These are phyloP conservation scores for Aschersonia sp. DNA, from an alignment of 2,329 filamentous ascomycete genomes.

Conservation along the genomic window DNA sequence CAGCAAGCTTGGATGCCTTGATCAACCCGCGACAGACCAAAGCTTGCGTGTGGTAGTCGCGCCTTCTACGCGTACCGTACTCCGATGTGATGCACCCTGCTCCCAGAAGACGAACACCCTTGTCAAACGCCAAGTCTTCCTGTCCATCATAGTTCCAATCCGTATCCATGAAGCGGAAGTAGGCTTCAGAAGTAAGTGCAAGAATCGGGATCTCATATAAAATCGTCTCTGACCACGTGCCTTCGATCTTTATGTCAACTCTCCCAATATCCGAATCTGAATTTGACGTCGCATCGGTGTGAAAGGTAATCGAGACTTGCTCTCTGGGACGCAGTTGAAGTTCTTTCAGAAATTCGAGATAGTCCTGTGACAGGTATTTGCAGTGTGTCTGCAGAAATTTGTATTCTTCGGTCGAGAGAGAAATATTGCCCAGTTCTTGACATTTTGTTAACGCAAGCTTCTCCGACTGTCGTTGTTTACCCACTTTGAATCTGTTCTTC, in stretches of 20 bases:
- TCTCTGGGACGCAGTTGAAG: slow-evolving; percentile 72
- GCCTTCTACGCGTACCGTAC: slow-evolving; percentile 77
- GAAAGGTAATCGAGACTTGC: slow-evolving; percentile 62
- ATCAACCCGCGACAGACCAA: slow-evolving; percentile 80
- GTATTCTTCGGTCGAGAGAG: slow-evolving; percentile 65
- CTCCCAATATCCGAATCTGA: slow-evolving; percentile 57
- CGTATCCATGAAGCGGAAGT: slow-evolving; percentile 90
- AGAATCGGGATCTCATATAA: slow-evolving; percentile 94
- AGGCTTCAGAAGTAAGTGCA: slow-evolving; percentile 85
- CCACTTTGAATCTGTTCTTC: slow-evolving; percentile 66
- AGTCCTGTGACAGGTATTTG: slow-evolving; percentile 62
- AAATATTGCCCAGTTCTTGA: slow-evolving; percentile 68
- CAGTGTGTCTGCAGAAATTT: slow-evolving; percentile 66
- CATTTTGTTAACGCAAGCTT: not conserved
- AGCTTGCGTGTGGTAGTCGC: slow-evolving; percentile 92
- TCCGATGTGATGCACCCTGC: slow-evolving; percentile 84
- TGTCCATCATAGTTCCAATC: slow-evolving; percentile 87
- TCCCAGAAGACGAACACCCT: slow-evolving; percentile 64
- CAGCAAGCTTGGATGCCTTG: slow-evolving; percentile 58
- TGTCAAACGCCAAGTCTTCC: slow-evolving; percentile 69
- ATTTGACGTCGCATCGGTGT: slow-evolving; percentile 39
- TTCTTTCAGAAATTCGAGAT: slow-evolving; percentile 66
- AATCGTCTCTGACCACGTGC: slow-evolving; percentile 87
- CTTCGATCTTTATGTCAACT: slow-evolving; percentile 61
- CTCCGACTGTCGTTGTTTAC: slow-evolving; percentile 10